Percentiles rank a stretch among this genome's conserved stretches.
phyloP scores from a whole-genome alignment of 306 rosid species.

The Canavalia ensiformis region DNA sequence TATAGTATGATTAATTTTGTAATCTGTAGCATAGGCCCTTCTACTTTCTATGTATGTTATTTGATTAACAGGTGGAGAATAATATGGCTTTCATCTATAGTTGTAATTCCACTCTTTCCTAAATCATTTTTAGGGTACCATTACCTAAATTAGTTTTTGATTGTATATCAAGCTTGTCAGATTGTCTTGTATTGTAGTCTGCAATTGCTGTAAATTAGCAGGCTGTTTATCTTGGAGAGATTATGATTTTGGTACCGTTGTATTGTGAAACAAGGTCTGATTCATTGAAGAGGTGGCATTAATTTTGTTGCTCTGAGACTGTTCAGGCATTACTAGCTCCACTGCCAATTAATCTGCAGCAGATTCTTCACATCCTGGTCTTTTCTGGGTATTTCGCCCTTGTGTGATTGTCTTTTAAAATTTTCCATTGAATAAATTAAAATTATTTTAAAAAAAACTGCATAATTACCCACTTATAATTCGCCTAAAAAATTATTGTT shows the following conservation, averaged over 20 bases:
- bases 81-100: not conserved
- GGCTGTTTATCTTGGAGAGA: constrained; percentile 5
- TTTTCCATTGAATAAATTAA: not conserved
- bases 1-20: constrained; percentile 35
- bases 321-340: constrained; percentile 1
- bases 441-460: not conserved
- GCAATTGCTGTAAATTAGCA: constrained; percentile 3
- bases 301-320: constrained; percentile 15
- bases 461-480: not conserved
- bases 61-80: constrained; percentile 14
- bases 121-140: constrained; percentile 10
- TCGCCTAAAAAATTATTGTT: not conserved
- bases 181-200: constrained; percentile 25
- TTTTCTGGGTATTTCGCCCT: not conserved
- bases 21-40: constrained; percentile 43
- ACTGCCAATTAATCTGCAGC: constrained; percentile 4
- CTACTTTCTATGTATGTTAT: constrained; percentile 30
- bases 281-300: not conserved
- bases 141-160: not conserved
- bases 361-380: not conserved
- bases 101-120: constrained; percentile 23
- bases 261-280: not conserved
- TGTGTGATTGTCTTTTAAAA: not conserved
- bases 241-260: not conserved
- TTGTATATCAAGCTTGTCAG: constrained; percentile 36